Base-by-base conservation (phyloP, 73 alveolate genomes). In the Paramecium biaurelia region DNA sequence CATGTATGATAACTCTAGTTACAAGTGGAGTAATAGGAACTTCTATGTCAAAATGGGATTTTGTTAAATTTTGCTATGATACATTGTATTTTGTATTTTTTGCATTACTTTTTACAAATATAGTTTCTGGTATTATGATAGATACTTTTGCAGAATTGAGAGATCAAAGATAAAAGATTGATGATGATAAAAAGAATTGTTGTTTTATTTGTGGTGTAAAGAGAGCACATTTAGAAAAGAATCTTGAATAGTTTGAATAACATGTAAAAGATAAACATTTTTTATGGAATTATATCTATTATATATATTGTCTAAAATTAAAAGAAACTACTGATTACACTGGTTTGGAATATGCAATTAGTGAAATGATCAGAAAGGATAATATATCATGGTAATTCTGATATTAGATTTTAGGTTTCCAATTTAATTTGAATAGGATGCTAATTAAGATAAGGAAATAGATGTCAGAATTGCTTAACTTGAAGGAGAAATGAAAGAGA, bases 131-230 rank as follows among this genome's bases (percentile, higher is more conserved):
- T 49, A 89, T 89, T 21, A 89, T 89, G 94, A 89, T 82, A n/a
- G 94, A 89, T 43, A 89, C 94, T 23, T 89, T 89, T 70, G 94
- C 94, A 45, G 94, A 89, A 72, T 45, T 89, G 58, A 89, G 94
- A 70, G 94, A 89, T 47, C 32, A 89, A 28, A 89, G 94, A 89
- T 49, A 89, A 45, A 70, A 70, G 57, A 89, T 89, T 41, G 94
- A 89, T 24, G 76, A 76, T 45, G 94, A 89, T 72, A 89, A 89
- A 49, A 68, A 70, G 45, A 89, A 89, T 47, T 38, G 74, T 28
- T 89, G 94, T 18, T 89, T 43, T 32, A 89, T 89, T 70, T 89
- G 94, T 42, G 94, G 94, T 14, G 58, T 89, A 1, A 85, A 89
- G 21, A 89, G 94, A 89, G 58, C 79, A 24, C 70, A 59, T 41